phyloP scores from a whole-genome alignment of 129 eudicot species.

The Calendula officinalis region DNA sequence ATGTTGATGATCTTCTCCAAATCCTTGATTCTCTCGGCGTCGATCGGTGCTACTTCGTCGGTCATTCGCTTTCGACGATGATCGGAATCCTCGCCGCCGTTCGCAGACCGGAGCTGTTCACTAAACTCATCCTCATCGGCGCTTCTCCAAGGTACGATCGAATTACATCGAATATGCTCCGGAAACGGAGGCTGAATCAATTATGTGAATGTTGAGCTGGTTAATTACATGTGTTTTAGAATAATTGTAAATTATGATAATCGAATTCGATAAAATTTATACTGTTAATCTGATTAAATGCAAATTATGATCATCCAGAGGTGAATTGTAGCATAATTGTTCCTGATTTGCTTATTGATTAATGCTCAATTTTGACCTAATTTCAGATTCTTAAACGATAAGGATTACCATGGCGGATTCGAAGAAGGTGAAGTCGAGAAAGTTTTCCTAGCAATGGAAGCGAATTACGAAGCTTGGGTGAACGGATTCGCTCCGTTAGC shows the following conservation, averaged over 20 bases:
- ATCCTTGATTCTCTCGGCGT: constrained; percentile 74
- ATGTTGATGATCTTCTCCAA: constrained; percentile 74
- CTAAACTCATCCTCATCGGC: constrained; percentile 89
- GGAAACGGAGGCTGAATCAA: background rate
- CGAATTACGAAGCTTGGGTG: constrained; percentile 90
- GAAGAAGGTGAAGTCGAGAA: constrained; percentile 74
- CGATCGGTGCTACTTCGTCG: constrained; percentile 74
- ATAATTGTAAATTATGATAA: background rate
- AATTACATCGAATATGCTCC: background rate
- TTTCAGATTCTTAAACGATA: constrained; percentile 72
- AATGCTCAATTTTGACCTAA: background rate
- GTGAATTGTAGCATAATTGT: constrained; percentile 8
- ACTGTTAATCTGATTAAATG: too few species aligned
- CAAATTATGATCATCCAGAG: too few species aligned
- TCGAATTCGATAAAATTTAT: too few species aligned
- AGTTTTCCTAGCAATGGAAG: constrained; percentile 84
- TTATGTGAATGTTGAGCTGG: constrained; percentile 1
- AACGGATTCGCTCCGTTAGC: constrained; percentile 90
- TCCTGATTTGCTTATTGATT: background rate
- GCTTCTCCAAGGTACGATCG: constrained; percentile 78
- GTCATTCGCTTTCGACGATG: constrained; percentile 93
- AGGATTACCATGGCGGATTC: constrained; percentile 89
- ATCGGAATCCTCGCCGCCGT: constrained; percentile 91
- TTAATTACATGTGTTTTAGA: background rate
- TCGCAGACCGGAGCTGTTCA: constrained; percentile 76